Conservation (phyloP, 805 yeast genomes). For the Myxozyma kluyveri region DNA sequence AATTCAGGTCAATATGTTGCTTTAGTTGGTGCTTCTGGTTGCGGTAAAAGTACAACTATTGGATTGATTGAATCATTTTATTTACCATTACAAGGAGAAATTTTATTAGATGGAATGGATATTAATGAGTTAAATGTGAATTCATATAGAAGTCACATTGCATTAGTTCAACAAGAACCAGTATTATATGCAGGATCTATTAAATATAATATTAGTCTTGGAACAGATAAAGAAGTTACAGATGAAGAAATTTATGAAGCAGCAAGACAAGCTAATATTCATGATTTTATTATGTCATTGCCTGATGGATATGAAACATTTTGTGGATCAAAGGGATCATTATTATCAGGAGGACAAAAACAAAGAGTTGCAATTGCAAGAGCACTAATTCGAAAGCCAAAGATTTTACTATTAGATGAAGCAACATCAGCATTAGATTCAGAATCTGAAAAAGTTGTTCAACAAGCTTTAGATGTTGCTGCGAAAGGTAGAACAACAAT, state of each 20-base stretch:
- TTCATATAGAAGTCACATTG: slow-evolving; percentile 51
- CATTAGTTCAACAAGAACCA: slow-evolving; percentile 61
- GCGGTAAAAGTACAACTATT: slow-evolving; percentile 61
- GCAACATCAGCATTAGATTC: slow-evolving; percentile 54
- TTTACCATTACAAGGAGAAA: slow-evolving; percentile 49
- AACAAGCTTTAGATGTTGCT: slow-evolving; percentile 56
- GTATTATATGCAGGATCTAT: slow-evolving; percentile 73
- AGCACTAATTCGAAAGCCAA: slow-evolving; percentile 57
- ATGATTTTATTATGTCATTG: slow-evolving; percentile 48
- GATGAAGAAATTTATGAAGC: slow-evolving; percentile 45
- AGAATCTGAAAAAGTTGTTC: slow-evolving; percentile 66
- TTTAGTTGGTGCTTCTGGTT: slow-evolving; percentile 65
- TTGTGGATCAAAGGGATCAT: slow-evolving; percentile 49
- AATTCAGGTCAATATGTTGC: slow-evolving; percentile 56
- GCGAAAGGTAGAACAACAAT: slow-evolving; percentile 63
- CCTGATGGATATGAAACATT: slow-evolving; percentile 54
- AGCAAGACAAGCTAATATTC: slow-evolving; percentile 52
- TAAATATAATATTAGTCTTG: slow-evolving; percentile 63
- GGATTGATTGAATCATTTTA: slow-evolving; percentile 53
- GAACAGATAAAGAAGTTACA: slow-evolving; percentile 36
- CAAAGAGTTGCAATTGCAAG: slow-evolving; percentile 64
- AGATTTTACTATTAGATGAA: slow-evolving; percentile 57
- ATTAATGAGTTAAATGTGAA: slow-evolving; percentile 50
- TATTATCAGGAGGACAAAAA: slow-evolving; percentile 66
- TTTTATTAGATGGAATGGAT: slow-evolving; percentile 52